These are phyloP conservation scores for Beauveria brongniartii DNA, from an alignment of 2,329 filamentous ascomycete species.

Conservation along the genomic window DNA sequence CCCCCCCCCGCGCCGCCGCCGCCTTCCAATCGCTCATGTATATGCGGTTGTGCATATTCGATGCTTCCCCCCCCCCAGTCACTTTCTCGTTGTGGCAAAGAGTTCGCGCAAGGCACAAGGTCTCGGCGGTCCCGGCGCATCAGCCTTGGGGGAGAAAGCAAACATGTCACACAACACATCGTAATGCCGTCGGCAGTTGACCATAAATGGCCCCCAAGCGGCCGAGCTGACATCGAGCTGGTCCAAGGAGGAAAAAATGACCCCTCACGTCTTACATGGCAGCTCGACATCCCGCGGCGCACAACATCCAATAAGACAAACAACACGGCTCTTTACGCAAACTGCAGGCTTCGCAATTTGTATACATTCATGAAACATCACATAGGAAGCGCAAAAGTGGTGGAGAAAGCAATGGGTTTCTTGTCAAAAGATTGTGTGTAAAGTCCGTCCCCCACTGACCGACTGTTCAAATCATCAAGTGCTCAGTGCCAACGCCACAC, in stretches of 20 bases:
- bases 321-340: not conserved
- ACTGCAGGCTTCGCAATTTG: not conserved
- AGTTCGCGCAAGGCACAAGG: not conserved
- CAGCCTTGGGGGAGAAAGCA: not conserved
- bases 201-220: not conserved
- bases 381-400: not conserved
- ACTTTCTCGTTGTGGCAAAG: no score
- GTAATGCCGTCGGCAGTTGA: not conserved
- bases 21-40: no score
- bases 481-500: not conserved
- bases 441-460: not conserved
- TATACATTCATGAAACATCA: no score
- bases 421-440: not conserved
- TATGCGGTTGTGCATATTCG: not conserved
- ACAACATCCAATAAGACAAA: not conserved
- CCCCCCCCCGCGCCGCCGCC: no score
- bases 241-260: not conserved
- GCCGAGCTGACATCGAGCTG: not conserved
- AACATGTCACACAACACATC: slow-evolving; percentile 4
- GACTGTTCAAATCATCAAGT: not conserved
- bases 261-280: not conserved
- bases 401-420: not conserved
- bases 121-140: not conserved
- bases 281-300: not conserved
- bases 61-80: not conserved